These are phyloP conservation scores for Eucalyptus decipiens DNA, from an alignment of 345 rosid species.

Conservation along the genomic window DNA sequence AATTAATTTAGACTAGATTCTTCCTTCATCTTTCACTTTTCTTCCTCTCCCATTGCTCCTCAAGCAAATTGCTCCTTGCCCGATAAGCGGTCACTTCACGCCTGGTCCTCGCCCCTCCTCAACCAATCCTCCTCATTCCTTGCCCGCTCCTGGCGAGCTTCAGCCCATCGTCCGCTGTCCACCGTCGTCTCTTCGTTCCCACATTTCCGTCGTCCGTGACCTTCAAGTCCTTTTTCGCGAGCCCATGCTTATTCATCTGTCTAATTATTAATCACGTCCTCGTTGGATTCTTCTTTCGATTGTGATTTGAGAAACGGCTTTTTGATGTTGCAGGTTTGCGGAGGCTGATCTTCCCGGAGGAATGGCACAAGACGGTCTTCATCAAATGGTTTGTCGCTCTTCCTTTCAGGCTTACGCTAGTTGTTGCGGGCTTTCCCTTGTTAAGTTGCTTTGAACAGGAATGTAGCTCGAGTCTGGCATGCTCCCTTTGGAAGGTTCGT, in stretches of 20 bases:
- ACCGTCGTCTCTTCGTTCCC: not conserved
- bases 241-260: not conserved
- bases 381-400: conserved; percentile 33
- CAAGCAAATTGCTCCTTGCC: no score
- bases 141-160: no score
- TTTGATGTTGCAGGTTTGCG: conserved; percentile 15
- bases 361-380: conserved; percentile 40
- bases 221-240: not conserved
- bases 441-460: not conserved
- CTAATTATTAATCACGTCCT: not conserved
- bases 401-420: not conserved
- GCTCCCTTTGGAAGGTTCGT: not conserved
- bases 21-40: no score
- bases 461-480: not conserved
- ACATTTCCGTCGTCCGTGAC: not conserved
- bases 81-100: no score
- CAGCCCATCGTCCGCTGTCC: not conserved
- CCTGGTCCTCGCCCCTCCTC: no score
- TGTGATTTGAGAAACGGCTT: not conserved
- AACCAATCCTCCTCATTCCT: no score
- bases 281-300: not conserved
- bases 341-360: conserved; percentile 18
- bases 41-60: no score
- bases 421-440: not conserved
- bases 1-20: no score